Evolutionary conservation across 2,329 filamentous ascomycete species (phyloP), one percentile per base, ranked within the genome.

Genomic region (Penicillium hesseltinei): DNA sequence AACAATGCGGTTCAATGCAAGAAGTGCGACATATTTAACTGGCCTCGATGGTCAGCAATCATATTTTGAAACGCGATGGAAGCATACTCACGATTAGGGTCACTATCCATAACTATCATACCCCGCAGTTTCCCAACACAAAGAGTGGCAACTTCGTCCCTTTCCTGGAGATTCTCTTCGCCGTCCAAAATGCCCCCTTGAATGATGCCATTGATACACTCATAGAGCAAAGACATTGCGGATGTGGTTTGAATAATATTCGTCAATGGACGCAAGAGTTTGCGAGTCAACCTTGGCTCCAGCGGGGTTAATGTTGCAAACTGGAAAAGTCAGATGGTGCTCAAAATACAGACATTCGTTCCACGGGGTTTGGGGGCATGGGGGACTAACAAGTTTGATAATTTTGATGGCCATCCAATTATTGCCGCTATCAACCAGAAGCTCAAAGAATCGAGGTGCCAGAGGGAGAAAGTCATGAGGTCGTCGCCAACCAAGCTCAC

Each of bases 331-430:
- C 61, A 73, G 64, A 29, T 58, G 52, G 23, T 19, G 19, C 13
- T 19, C 11, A 29, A 35, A 19, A 33, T 5, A 38, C 5, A 19
- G 13, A n/a, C 10, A 15, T 17, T 15, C 31, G 11, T 33, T 15
- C 19, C 29, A 47, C 4, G 7, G 5, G 9, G 4, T 17, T 21
- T 33, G n/a, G 44, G 5, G 29, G 4, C 2, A 35, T 23, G 8
- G 19, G 9, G 21, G 38, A 78, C 84, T 65, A 74, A 93, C 91
- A 62, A 99, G 83, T 77, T 99, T 99, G 73, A 99, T 97, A 61
- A 99, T 85, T 74, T 99, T 99, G 72, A 99, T 99, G 58, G 92
- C 92, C 93, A 99, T 97, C 94, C 94, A 99, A 75, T 99, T 99
- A 75, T 99, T 97, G 38, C 89, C 89, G 55, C 92, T 88, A 59